Percentiles rank a stretch among this genome's conserved stretches.
Evolutionary conservation across 352 stramenopile genomes (phyloP).

Genomic region (Thraustotheca clavata): DNA sequence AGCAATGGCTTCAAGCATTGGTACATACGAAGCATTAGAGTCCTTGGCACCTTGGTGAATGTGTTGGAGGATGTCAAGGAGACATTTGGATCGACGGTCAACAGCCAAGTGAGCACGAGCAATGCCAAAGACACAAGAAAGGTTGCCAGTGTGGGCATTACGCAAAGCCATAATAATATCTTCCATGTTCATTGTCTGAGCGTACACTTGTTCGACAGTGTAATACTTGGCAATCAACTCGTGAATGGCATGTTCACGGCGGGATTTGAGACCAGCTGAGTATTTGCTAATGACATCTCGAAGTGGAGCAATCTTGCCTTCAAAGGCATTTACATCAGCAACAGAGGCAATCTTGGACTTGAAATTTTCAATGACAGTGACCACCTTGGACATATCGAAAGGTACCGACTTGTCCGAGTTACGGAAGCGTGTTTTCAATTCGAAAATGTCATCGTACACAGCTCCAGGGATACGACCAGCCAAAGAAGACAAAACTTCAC

Average conservation of each 20-base stretch:
- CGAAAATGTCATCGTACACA: conserved; percentile 86
- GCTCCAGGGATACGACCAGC: conserved; percentile 92
- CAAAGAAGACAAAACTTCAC: conserved; percentile 95
- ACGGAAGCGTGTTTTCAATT: conserved; percentile 70
- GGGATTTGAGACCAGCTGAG: conserved; percentile 56
- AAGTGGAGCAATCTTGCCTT: conserved; percentile 54
- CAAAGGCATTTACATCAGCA: conserved; percentile 58
- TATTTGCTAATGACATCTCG: conserved; percentile 72
- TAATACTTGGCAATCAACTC: conserved; percentile 80
- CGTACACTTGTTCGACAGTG: conserved; percentile 63
- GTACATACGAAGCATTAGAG: conserved; percentile 61
- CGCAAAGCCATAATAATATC: conserved; percentile 79
- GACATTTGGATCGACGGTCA: conserved; percentile 73
- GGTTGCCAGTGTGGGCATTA: conserved; percentile 85
- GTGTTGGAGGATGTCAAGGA: conserved; percentile 59
- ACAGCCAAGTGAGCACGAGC: conserved; percentile 89
- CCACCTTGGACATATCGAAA: conserved; percentile 50
- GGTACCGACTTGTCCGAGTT: conserved; percentile 36
- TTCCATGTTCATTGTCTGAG: conserved; percentile 69
- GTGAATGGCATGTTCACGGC: conserved; percentile 49
- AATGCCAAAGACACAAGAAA: conserved; percentile 78
- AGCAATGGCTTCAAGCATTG: conserved; percentile 78
- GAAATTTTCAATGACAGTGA: conserved; percentile 51
- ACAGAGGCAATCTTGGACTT: conserved; percentile 45
- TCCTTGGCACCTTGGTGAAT: conserved; percentile 36